These are phyloP conservation scores for Eurotiales sp. DNA, from an alignment of 2,329 filamentous ascomycete genomes.

Conservation along the genomic window DNA sequence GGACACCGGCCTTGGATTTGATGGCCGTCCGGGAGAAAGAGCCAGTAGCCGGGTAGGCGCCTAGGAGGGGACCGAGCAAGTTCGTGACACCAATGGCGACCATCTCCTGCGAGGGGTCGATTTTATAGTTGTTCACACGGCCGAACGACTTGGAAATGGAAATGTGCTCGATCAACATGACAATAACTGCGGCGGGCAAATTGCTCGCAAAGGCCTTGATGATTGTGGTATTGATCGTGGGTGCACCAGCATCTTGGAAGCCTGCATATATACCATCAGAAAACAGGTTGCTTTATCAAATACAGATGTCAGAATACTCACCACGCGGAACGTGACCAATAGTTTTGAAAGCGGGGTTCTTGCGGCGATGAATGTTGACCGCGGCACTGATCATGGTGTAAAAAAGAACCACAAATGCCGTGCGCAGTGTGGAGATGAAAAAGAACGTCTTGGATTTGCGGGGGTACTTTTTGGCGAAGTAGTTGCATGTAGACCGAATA, in stretches of 20 bases:
- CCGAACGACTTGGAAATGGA: slow-evolving; percentile 97
- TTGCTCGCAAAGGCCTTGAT: slow-evolving; percentile 66
- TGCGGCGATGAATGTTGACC: slow-evolving; percentile 65
- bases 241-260: slow-evolving; percentile 75
- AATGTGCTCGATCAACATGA: slow-evolving; percentile 95
- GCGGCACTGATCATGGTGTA: slow-evolving; percentile 91
- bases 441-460: slow-evolving; percentile 71
- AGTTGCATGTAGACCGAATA: slow-evolving; percentile 64
- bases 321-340: slow-evolving; percentile 74
- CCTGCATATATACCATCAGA: slow-evolving; percentile 42
- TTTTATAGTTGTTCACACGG: slow-evolving; percentile 90
- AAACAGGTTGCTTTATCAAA: neutral
- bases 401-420: slow-evolving; percentile 83
- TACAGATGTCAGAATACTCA: no score
- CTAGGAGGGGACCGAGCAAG: slow-evolving; percentile 84
- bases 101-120: slow-evolving; percentile 92
- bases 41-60: slow-evolving; percentile 86
- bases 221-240: slow-evolving; percentile 62
- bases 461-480: slow-evolving; percentile 65
- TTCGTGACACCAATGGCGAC: slow-evolving; percentile 92
- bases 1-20: slow-evolving; percentile 93
- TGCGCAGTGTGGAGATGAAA: slow-evolving; percentile 86
- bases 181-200: slow-evolving; percentile 81
- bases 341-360: slow-evolving; percentile 67
- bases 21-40: slow-evolving; percentile 96